A percentile compares a stretch with the other conserved stretches of the same genome.
phyloP scores from a whole-genome alignment of 768 basidiomycete genomes.

The Leccinum uliginosum region DNA sequence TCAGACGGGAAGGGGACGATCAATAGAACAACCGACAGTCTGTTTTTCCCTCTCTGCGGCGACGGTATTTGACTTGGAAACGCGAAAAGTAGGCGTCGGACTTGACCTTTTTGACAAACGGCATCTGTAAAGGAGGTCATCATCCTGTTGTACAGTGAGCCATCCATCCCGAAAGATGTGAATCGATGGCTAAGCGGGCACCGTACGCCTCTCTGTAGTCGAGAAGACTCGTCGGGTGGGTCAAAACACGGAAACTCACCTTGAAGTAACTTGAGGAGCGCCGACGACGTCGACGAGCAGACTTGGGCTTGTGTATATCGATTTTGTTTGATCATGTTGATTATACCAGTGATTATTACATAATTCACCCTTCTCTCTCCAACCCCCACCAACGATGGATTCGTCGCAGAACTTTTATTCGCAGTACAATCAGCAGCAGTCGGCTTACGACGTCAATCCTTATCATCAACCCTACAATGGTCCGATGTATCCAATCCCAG shows the following conservation, averaged over 20 bases:
- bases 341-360: constrained; percentile 11
- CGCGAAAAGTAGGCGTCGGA: constrained; percentile 96
- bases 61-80: constrained; percentile 97
- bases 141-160: constrained; percentile 25
- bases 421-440: constrained; percentile 50
- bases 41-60: constrained; percentile 97
- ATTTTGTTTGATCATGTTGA: constrained; percentile 30
- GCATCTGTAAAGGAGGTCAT: constrained; percentile 51
- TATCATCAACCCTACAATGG: constrained; percentile 80
- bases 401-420: constrained; percentile 42
- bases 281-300: constrained; percentile 28
- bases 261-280: constrained; percentile 35
- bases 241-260: constrained; percentile 28
- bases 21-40: constrained; percentile 63
- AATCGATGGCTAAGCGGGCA: not conserved
- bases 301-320: no score
- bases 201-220: not conserved
- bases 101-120: constrained; percentile 97
- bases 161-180: constrained; percentile 29
- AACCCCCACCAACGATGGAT: constrained; percentile 19
- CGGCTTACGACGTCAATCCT: constrained; percentile 62
- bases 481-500: constrained; percentile 64
- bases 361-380: constrained; percentile 3
- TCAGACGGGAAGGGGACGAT: constrained; percentile 5
- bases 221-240: not conserved